A percentile compares a stretch with the other conserved stretches of the same genome.
Conservation (phyloP, 2,329 filamentous ascomycete genomes). For the Colletotrichum musae region DNA sequence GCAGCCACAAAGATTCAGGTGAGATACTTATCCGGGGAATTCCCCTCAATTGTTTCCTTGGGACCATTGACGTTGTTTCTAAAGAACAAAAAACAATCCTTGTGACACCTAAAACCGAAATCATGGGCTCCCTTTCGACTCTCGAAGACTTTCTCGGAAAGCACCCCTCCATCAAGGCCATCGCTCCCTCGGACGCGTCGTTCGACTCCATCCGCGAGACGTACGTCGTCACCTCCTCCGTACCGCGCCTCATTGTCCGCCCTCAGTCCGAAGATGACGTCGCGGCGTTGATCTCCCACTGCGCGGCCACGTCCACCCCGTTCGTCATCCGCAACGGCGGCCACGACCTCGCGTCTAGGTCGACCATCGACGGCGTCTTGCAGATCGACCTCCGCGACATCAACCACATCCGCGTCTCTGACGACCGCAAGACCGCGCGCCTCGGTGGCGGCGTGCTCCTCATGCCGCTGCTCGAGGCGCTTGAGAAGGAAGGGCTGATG, state of each 20-base stretch:
- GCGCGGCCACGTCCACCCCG: slow-evolving; percentile 1
- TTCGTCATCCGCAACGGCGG: slow-evolving; percentile 38
- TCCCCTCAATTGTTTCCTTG: neutral
- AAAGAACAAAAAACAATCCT: neutral
- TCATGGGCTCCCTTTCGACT: slow-evolving; percentile 7
- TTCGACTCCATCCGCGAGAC: slow-evolving; percentile 7
- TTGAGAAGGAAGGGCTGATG: slow-evolving; percentile 34
- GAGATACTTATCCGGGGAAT: neutral
- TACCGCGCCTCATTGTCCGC: neutral
- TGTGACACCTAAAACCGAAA: neutral
- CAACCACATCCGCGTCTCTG: slow-evolving; percentile 9
- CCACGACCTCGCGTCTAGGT: slow-evolving; percentile 34
- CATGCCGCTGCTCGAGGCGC: slow-evolving; percentile 3
- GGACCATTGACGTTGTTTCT: neutral
- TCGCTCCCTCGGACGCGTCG: neutral
- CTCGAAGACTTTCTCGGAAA: slow-evolving; percentile 21
- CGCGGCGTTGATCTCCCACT: slow-evolving; percentile 3
- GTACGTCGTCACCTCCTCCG: neutral
- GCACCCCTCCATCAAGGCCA: slow-evolving; percentile 20
- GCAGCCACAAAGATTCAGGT: neutral
- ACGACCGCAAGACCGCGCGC: slow-evolving; percentile 25
- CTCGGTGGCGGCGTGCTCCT: slow-evolving; percentile 36
- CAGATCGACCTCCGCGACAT: slow-evolving; percentile 42
- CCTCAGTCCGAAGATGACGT: slow-evolving; percentile 24
- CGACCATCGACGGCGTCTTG: slow-evolving; percentile 26